Conservation (phyloP, 2,329 filamentous ascomycete genomes). For the Balansia obtecta region DNA sequence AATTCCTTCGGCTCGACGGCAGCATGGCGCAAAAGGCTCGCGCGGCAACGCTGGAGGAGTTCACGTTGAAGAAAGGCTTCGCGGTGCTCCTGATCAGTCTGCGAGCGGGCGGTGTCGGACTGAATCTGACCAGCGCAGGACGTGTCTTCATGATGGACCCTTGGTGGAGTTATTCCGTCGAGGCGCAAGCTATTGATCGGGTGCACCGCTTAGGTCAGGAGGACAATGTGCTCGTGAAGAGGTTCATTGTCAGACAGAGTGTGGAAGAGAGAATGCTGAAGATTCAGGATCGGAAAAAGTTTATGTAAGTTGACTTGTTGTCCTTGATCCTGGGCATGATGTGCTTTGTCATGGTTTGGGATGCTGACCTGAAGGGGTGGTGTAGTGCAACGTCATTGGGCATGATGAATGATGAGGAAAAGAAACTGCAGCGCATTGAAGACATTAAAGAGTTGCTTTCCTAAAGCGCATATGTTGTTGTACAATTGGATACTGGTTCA, state of each 20-base stretch:
- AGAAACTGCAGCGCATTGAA: conserved; percentile 78
- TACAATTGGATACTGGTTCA: neutral
- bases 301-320: conserved; percentile 52
- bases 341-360: neutral
- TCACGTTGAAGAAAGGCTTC: conserved; percentile 47
- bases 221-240: conserved; percentile 68
- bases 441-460: conserved; percentile 87
- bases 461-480: conserved; percentile 17
- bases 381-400: conserved; percentile 79
- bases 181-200: conserved; percentile 93
- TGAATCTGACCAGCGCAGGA: conserved; percentile 82
- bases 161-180: conserved; percentile 97
- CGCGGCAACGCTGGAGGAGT: conserved; percentile 64
- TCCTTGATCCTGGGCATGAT: neutral
- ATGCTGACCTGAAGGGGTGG: conserved; percentile 8
- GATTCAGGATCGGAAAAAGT: conserved; percentile 93
- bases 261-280: conserved; percentile 92
- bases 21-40: conserved; percentile 78
- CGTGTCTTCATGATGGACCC: conserved; percentile 99
- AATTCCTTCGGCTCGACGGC: conserved; percentile 80
- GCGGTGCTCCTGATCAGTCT: conserved; percentile 72
- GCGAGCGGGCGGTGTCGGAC: conserved; percentile 80
- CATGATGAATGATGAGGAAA: conserved; percentile 92
- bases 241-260: conserved; percentile 81
- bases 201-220: conserved; percentile 96